These are phyloP conservation scores for Vaccinium macrocarpon DNA, from an alignment of 148 eudicot genomes.

Conservation along the genomic window DNA sequence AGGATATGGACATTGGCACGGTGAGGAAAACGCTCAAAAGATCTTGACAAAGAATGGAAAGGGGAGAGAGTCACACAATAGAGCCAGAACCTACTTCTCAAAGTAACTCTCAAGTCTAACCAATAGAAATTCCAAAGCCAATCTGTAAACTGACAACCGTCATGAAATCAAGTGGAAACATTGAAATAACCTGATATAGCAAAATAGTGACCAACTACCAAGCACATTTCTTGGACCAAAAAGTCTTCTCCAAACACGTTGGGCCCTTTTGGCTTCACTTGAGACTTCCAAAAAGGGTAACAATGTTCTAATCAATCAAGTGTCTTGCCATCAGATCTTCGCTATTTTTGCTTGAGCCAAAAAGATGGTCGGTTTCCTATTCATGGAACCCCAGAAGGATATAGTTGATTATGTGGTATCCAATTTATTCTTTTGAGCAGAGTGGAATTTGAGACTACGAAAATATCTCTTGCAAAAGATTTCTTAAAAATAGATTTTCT, in stretches of 20 bases:
- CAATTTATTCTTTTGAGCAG: neutral
- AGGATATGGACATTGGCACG: neutral
- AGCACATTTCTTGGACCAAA: neutral
- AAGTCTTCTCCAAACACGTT: neutral
- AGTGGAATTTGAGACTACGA: neutral
- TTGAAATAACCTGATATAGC: neutral
- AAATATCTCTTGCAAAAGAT: too few relatives aligned
- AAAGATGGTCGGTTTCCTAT: neutral
- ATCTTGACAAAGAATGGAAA: neutral
- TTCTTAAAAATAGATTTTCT: neutral
- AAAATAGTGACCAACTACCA: neutral
- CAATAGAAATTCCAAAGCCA: neutral
- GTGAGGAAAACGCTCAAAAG: neutral
- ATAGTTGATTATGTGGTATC: neutral
- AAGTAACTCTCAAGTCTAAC: neutral
- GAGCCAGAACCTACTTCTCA: neutral
- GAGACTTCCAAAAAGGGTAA: neutral
- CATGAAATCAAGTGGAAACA: neutral
- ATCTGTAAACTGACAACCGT: neutral
- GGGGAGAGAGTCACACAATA: neutral
- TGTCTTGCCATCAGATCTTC: neutral
- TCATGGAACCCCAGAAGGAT: neutral
- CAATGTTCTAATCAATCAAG: neutral
- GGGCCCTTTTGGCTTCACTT: neutral
- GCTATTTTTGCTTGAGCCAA: constrained; percentile 1